These are phyloP conservation scores for Starmerella riodocensis DNA, from an alignment of 805 yeast genomes.

Conservation along the genomic window DNA sequence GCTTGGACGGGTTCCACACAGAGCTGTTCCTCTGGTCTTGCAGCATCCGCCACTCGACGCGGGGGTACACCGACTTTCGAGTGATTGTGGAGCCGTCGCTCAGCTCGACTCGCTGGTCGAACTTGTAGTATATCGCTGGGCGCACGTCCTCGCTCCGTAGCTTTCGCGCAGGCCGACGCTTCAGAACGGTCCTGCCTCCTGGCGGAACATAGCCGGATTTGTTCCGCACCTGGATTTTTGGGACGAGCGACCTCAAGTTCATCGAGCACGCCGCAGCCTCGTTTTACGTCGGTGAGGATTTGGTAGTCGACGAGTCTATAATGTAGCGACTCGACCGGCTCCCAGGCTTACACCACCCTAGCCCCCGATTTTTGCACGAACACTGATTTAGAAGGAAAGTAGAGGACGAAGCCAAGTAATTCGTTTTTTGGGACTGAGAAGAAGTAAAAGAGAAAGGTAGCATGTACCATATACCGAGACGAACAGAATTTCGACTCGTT, in stretches of 20 bases:
- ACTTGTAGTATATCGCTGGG: conserved; percentile 85
- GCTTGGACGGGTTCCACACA: conserved; percentile 78
- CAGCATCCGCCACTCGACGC: conserved; percentile 70
- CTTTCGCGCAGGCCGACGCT: conserved; percentile 22
- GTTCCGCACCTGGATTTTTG: conserved; percentile 6
- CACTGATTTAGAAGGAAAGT: no score
- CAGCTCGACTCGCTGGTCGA: conserved; percentile 76
- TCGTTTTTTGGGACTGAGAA: no score
- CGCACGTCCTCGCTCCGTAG: conserved; percentile 60
- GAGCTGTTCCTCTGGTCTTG: conserved; percentile 79
- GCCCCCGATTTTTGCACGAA: no score
- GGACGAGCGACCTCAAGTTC: conserved; percentile 7
- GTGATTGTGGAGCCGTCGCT: conserved; percentile 85
- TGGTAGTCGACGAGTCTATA: no score
- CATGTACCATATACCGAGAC: no score
- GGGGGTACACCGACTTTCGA: conserved; percentile 78
- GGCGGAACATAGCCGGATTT: conserved; percentile 22
- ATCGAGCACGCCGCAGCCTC: no score
- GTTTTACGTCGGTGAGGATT: no score
- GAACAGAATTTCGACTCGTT: no score
- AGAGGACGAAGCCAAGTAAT: no score
- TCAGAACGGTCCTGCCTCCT: conserved; percentile 19
- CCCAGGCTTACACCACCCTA: no score
- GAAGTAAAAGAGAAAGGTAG: no score
- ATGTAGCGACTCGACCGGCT: no score